Evolutionary conservation across 2,329 filamentous ascomycete species (phyloP).

Genomic region (Nemania sp.): DNA sequence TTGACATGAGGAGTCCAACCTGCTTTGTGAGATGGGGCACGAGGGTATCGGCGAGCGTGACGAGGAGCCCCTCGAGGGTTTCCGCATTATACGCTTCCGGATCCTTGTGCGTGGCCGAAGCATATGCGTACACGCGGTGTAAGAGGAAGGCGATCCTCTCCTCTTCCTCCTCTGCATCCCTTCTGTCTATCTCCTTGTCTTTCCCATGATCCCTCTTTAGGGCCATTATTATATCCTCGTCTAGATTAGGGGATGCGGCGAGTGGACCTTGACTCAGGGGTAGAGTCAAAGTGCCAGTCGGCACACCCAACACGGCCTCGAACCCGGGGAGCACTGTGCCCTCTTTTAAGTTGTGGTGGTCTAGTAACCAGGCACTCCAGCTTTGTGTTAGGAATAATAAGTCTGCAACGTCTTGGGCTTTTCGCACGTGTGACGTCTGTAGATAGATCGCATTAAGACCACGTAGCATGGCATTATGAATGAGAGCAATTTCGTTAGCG

Average conservation of each 20-base stretch:
- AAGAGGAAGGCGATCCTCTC: constrained; percentile 29
- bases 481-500: constrained; percentile 51
- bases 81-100: constrained; percentile 25
- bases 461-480: constrained; percentile 54
- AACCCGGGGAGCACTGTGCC: constrained; percentile 49
- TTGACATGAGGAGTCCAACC: constrained; percentile 28
- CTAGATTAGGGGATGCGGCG: background rate
- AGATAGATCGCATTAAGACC: constrained; percentile 54
- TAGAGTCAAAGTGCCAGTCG: constrained; percentile 37
- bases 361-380: constrained; percentile 49
- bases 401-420: constrained; percentile 49
- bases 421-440: constrained; percentile 50
- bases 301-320: constrained; percentile 43
- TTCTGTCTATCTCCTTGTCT: background rate
- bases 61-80: constrained; percentile 26
- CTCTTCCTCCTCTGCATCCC: constrained; percentile 9
- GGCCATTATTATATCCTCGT: background rate
- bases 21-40: constrained; percentile 38
- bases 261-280: background rate
- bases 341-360: constrained; percentile 51
- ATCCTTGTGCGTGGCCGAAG: constrained; percentile 28
- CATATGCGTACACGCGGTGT: constrained; percentile 36
- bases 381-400: constrained; percentile 50
- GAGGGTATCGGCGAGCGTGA: constrained; percentile 28
- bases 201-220: background rate